Conservation (phyloP, 2,329 filamentous ascomycete genomes). For the Trichophyton verrucosum region DNA sequence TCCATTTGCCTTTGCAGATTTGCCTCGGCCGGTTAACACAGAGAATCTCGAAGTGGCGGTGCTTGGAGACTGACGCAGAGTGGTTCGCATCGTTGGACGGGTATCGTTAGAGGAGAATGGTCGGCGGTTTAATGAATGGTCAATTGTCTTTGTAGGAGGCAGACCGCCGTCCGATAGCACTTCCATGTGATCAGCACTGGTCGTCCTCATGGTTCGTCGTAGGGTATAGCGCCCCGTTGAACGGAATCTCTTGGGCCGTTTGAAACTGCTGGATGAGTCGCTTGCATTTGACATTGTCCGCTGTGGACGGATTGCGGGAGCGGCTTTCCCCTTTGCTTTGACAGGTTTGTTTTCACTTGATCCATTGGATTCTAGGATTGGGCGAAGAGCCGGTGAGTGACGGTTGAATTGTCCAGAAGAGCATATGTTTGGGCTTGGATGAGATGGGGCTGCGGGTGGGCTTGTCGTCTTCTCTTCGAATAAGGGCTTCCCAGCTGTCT, state of each 20-base stretch:
- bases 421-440: background rate
- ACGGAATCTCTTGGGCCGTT: slow-evolving; percentile 43
- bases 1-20: slow-evolving; percentile 21
- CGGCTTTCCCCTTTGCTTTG: background rate
- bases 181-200: slow-evolving; percentile 23
- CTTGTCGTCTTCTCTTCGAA: background rate
- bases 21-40: slow-evolving; percentile 30
- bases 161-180: background rate
- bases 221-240: slow-evolving; percentile 46
- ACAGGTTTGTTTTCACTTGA: background rate
- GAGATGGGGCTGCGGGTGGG: background rate
- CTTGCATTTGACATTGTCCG: slow-evolving; percentile 53
- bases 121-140: slow-evolving; percentile 14
- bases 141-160: background rate
- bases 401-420: background rate
- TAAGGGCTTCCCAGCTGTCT: background rate
- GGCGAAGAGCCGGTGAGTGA: background rate
- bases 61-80: slow-evolving; percentile 37
- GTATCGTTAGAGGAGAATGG: slow-evolving; percentile 33
- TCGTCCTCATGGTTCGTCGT: slow-evolving; percentile 58
- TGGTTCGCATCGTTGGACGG: slow-evolving; percentile 33
- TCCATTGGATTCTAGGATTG: background rate
- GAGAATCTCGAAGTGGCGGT: slow-evolving; percentile 23
- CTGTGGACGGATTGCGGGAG: slow-evolving; percentile 22
- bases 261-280: slow-evolving; percentile 65